Percentiles rank a stretch among this genome's conserved stretches.
Conservation (phyloP, 306 rosid species). For the Acacia acuminata region DNA sequence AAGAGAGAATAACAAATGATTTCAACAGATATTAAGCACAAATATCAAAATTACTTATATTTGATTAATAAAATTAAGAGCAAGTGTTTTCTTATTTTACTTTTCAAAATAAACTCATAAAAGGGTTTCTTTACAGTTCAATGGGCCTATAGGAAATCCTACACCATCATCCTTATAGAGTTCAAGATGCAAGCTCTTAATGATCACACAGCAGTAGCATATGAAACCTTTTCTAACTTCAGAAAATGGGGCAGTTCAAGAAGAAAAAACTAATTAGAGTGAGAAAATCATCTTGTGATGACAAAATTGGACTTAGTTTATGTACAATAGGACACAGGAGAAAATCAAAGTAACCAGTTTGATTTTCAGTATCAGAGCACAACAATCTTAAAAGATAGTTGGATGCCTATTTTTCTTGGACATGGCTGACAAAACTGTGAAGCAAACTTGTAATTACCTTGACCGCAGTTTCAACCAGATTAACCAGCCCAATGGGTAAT, state of each 20-base stretch:
- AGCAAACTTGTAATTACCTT: constrained; percentile 42
- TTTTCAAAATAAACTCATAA: background rate
- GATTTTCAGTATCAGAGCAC: background rate
- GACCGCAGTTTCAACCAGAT: constrained; percentile 52
- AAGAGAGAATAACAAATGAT: background rate
- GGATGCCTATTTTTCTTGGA: background rate
- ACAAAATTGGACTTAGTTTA: background rate
- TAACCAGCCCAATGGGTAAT: constrained; percentile 49
- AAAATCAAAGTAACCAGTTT: background rate
- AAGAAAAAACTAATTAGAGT: background rate
- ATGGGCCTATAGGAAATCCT: background rate
- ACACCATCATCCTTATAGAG: background rate
- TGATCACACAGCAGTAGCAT: background rate
- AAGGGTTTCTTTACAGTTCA: background rate
- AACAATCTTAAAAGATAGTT: background rate
- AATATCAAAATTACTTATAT: background rate
- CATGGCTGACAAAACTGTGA: background rate
- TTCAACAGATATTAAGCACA: background rate
- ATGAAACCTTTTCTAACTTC: background rate
- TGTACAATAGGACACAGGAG: background rate
- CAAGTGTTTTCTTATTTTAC: background rate
- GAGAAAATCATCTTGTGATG: background rate
- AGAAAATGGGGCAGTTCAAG: background rate
- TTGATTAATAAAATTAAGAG: background rate
- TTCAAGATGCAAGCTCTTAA: background rate